Base-by-base conservation (phyloP, 1,284 basidiomycete genomes). In the Exsudoporus floridanus region DNA sequence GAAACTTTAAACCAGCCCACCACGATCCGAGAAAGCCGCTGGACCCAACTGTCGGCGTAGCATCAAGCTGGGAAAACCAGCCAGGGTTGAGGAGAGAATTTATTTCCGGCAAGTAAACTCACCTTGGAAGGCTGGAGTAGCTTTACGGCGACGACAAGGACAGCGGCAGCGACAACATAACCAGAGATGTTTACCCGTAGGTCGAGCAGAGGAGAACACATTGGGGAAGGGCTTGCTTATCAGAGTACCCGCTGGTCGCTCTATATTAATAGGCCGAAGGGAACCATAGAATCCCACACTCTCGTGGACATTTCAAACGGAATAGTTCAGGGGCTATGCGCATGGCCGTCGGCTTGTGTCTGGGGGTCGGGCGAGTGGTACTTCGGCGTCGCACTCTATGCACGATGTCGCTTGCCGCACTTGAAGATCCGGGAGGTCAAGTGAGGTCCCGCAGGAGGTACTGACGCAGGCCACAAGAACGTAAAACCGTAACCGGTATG, bases 41-140 rank as follows among this genome's bases (percentile, higher is more conserved):
- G 0, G 16, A n/a, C 1, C 67, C 60, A 3, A 54, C 50, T 5
- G 62, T 50, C 0, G 63, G 63, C 5, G 66, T 50, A n/a, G 52
- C 43, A 33, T 53, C 48, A 3, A 65, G 53, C 61, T 64, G 6
- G 5, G 13, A 10, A 37, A 37, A 25, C 16, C 5, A 44, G 4
- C 7, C 10, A 18, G 28, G 12, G 13, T 21, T 30, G 2, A 30
- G 16, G 9, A 7, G 28, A 36, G 14, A 4, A 21, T 28, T 10
- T 4, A 23, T 12, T 10, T 16, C 14, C 1, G 9, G 3, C 1
- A 23, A 9, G n/a, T 19, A 33, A 7, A 38, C 38, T 16, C 30
- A 43, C 56, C 23, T 39, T 38, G 21, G 40, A 49, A 28, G 35
- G 25, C 12, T 16, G 35, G 21, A 28, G 27, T 2, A 23, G 5